Base-by-base conservation (phyloP, 1,139 yeast species). In the Candida albicans region DNA sequence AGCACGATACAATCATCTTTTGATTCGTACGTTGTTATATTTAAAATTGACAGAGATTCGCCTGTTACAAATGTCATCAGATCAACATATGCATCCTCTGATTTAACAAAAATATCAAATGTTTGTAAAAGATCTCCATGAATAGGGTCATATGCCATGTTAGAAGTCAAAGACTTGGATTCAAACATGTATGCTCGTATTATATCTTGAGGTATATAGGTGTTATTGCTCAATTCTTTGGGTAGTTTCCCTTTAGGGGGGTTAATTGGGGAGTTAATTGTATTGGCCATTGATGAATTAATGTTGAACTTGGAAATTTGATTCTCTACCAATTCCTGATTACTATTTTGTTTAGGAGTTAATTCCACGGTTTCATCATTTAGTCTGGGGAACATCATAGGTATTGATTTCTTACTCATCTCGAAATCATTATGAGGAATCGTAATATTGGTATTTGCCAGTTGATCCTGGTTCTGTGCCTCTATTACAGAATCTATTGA, bases 71-170 rank as follows among this genome's bases (percentile, higher is more conserved):
- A 72, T 0, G 68, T 73, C 18, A 70, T 58, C 7, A 62, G 62
- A 13, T 53, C 52, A 3, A 48, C 45, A 10, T 48, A 44, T 2
- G 31, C 25, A 7, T 33, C 39, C 1, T 52, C 49, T n/a, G 39
- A 47, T 27, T 49, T 51, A 8, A 51, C 47, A 33, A 55, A 47
- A 2, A 62, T 37, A 37, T 53, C 54, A 43, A 65, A 63, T 9
- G 13, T 22, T 27, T 39, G 44, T 7, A 45, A 61, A 46, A 62
- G 33, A 5, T 55, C 44, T 0, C 74, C 73, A 41, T 52, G 52
- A 0, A 67, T 60, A 0, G 80, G 77, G 50, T 75, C 78, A 48
- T 64, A 70, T 2, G 72, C 67, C 12, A 56, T 48, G 2, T 53
- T 41, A 1, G 73, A 66, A 0, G 55, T 49, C 14, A 67, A 48